A percentile compares a stretch with the other conserved stretches of the same genome.
Evolutionary conservation across 1,139 yeast species (phyloP).

Genomic region (Sugiyamaella sp.): DNA sequence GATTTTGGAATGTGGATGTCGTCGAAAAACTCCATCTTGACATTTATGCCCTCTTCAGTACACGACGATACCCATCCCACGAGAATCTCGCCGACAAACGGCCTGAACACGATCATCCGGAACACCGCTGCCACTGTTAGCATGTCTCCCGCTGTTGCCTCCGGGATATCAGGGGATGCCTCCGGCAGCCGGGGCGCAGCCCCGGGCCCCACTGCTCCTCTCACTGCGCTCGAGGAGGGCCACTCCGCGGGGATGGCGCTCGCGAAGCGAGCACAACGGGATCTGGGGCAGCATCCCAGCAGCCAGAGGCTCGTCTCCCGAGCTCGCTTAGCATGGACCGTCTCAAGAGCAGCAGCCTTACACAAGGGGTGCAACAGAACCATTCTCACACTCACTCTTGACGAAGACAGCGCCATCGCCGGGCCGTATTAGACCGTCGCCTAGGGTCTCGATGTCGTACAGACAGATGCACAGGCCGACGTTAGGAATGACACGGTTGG

Average conservation of each 20-base stretch:
- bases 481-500: slow-evolving; percentile 76
- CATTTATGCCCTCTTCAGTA: slow-evolving; percentile 80
- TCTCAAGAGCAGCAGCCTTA: background rate
- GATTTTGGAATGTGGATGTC: slow-evolving; percentile 87
- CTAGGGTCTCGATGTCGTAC: slow-evolving; percentile 78
- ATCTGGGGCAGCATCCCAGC: background rate
- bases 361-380: background rate
- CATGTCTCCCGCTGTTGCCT: too few relatives aligned
- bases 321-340: too few relatives aligned
- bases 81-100: slow-evolving; percentile 91
- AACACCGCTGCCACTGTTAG: slow-evolving; percentile 52
- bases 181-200: slow-evolving; percentile 5
- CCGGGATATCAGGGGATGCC: too few relatives aligned
- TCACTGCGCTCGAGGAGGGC: too few relatives aligned
- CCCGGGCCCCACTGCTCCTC: too few relatives aligned
- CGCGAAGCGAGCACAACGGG: background rate
- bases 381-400: slow-evolving; percentile 42
- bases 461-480: slow-evolving; percentile 82
- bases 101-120: slow-evolving; percentile 82
- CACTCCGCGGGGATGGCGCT: too few relatives aligned
- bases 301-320: background rate
- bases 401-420: slow-evolving; percentile 95
- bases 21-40: slow-evolving; percentile 83
- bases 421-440: slow-evolving; percentile 87
- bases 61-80: slow-evolving; percentile 94